These are phyloP conservation scores for Podosphaera aphanis DNA, from an alignment of 2,329 filamentous ascomycete genomes.

Conservation along the genomic window DNA sequence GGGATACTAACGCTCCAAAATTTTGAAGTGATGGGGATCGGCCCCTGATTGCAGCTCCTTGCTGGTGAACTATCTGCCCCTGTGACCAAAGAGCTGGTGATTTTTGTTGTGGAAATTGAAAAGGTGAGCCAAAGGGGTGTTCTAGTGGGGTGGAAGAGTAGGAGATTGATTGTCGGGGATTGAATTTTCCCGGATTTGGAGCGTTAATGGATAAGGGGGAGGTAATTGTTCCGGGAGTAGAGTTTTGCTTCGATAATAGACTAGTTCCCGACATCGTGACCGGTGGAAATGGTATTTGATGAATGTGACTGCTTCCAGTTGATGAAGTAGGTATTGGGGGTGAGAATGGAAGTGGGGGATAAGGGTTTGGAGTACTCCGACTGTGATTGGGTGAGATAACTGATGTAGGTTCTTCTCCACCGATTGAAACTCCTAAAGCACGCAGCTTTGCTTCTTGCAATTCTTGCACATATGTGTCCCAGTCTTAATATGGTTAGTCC, in stretches of 20 bases:
- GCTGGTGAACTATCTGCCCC: constrained; percentile 28
- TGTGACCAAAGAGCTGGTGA: constrained; percentile 35
- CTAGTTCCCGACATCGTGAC: constrained; percentile 35
- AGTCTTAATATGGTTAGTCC: constrained; percentile 18
- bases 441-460: constrained; percentile 80
- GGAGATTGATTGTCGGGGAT: constrained; percentile 49
- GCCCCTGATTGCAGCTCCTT: constrained; percentile 25
- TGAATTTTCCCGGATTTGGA: constrained; percentile 42
- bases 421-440: constrained; percentile 67
- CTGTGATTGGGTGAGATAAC: constrained; percentile 32
- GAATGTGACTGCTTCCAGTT: constrained; percentile 42
- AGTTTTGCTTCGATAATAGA: constrained; percentile 36
- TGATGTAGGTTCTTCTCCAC: constrained; percentile 39
- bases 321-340: constrained; percentile 64
- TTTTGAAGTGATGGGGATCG: constrained; percentile 41
- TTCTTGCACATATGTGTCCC: constrained; percentile 60
- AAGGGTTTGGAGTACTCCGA: constrained; percentile 46
- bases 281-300: constrained; percentile 27
- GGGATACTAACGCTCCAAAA: constrained; percentile 33
- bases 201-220: constrained; percentile 32
- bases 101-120: constrained; percentile 39
- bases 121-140: constrained; percentile 37
- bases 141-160: constrained; percentile 28
- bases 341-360: constrained; percentile 57
- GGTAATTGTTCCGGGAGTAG: constrained; percentile 37